phyloP scores from a whole-genome alignment of 495 filamentous ascomycete genomes.

The Cercophora sp. region DNA sequence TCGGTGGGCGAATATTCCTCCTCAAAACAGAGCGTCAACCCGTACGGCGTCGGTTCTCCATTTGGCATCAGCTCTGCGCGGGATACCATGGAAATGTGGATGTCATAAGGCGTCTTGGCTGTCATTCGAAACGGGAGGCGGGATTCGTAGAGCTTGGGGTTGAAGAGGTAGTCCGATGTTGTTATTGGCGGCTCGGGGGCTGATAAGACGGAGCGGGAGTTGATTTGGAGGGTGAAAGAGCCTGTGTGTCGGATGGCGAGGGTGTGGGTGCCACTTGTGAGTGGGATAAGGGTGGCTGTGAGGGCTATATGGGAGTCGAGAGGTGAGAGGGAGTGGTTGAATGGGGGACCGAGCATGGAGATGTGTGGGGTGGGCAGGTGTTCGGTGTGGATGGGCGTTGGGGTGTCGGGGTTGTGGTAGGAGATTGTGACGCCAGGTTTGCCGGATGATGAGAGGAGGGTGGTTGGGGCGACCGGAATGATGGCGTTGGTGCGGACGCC shows the following conservation, averaged over 20 bases:
- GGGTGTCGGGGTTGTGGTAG: neutral
- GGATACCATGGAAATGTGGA: neutral
- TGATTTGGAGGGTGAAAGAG: neutral
- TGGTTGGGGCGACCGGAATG: neutral
- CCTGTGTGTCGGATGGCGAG: neutral
- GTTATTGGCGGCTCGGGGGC: neutral
- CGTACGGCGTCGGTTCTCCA: neutral
- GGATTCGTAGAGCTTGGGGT: neutral
- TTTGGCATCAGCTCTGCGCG: neutral
- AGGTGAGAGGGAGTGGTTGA: neutral
- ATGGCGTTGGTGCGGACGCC: slow-evolving; percentile 1
- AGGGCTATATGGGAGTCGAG: neutral
- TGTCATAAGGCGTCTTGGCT: neutral
- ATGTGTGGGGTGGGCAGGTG: neutral
- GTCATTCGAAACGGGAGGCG: neutral
- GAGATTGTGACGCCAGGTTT: neutral
- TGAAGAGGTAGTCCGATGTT: neutral
- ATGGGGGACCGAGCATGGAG: neutral
- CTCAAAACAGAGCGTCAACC: neutral
- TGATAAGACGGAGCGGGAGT: neutral
- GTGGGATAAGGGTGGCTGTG: neutral
- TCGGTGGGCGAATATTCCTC: neutral
- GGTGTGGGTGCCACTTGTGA: neutral
- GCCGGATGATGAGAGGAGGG: neutral
- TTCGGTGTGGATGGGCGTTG: neutral